Percentiles rank a stretch among this genome's conserved stretches.
Conservation (phyloP, 305 asterid genomes). For the Coffea humblotiana region DNA sequence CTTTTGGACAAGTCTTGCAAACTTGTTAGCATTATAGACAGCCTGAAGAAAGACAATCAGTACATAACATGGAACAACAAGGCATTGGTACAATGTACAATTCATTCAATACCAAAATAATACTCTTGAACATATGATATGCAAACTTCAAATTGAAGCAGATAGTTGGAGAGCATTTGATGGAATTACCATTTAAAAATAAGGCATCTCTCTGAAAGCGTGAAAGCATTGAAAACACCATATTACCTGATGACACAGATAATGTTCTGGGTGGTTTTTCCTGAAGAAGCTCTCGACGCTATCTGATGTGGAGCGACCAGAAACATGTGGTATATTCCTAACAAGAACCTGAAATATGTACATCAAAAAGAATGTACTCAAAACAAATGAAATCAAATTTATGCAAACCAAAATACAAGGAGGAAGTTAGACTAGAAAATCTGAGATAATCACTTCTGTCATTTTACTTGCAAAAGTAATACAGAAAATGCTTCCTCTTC, state of each 20-base stretch:
- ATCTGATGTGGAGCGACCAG: conserved; percentile 71
- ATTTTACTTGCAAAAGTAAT: neutral
- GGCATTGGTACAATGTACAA: neutral
- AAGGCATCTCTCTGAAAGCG: neutral
- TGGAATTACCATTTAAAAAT: neutral
- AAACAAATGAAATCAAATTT: neutral
- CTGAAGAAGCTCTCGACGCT: conserved; percentile 66
- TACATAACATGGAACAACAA: neutral
- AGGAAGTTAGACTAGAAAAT: neutral
- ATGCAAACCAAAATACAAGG: neutral
- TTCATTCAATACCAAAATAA: conserved; percentile 10
- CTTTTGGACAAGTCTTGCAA: conserved; percentile 63
- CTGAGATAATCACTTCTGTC: neutral
- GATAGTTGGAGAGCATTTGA: neutral
- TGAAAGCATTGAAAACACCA: neutral
- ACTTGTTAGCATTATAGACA: conserved; percentile 84
- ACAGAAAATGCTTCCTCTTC: neutral
- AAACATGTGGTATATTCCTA: conserved; percentile 70
- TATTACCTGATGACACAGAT: conserved; percentile 89
- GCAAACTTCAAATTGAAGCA: neutral
- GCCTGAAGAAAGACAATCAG: conserved; percentile 39
- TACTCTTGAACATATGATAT: neutral
- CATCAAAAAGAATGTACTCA: neutral
- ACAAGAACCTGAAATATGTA: conserved; percentile 71
- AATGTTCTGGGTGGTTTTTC: conserved; percentile 82